phyloP scores from a whole-genome alignment of 768 basidiomycete species.

The Galerina sulciceps region DNA sequence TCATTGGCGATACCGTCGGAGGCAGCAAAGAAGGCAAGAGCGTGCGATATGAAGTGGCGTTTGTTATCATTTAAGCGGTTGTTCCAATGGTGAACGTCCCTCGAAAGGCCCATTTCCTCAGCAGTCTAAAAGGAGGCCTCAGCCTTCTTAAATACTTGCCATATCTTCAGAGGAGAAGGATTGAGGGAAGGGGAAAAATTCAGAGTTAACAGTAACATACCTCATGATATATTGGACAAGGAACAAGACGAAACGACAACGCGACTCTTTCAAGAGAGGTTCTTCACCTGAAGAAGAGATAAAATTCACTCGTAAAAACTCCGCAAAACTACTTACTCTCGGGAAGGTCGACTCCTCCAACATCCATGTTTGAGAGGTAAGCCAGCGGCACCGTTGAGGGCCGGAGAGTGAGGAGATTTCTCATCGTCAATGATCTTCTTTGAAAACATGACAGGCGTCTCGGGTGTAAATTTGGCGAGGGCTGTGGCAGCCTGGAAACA shows the following conservation, averaged over 20 bases:
- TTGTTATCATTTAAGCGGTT: constrained; percentile 84
- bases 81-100: constrained; percentile 90
- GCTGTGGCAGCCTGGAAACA: constrained; percentile 43
- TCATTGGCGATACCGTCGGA: constrained; percentile 98
- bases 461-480: constrained; percentile 46
- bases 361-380: constrained; percentile 35
- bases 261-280: constrained; percentile 81
- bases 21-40: constrained; percentile 96
- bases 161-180: constrained; percentile 62
- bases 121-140: constrained; percentile 96
- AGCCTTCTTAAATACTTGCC: constrained; percentile 97
- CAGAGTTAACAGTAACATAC: constrained; percentile 42
- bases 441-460: constrained; percentile 40
- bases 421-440: constrained; percentile 38
- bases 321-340: constrained; percentile 46
- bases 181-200: constrained; percentile 4
- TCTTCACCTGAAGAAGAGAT: constrained; percentile 61
- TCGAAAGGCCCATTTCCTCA: constrained; percentile 93
- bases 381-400: constrained; percentile 37
- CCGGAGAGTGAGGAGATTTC: constrained; percentile 38
- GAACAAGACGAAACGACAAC: constrained; percentile 88
- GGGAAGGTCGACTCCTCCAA: constrained; percentile 74
- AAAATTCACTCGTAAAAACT: constrained; percentile 19
- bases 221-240: constrained; percentile 94
- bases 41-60: constrained; percentile 90